These are phyloP conservation scores for Aspergillus pseudotamarii DNA, from an alignment of 2,329 filamentous ascomycete species.

Conservation along the genomic window DNA sequence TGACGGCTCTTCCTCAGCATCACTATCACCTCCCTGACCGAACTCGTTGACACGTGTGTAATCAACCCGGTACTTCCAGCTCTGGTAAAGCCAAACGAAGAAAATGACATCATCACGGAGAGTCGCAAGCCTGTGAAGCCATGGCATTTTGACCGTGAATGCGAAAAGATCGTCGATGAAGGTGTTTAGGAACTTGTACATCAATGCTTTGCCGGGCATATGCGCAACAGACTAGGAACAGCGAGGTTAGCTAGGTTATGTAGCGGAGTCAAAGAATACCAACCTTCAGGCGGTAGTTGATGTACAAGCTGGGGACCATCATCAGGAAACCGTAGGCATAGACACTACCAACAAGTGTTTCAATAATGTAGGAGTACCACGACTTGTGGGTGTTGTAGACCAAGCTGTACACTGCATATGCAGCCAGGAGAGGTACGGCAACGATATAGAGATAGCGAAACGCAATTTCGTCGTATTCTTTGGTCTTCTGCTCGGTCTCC, in stretches of 20 bases:
- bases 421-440: conserved; percentile 83
- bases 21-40: conserved; percentile 95
- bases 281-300: conserved; percentile 96
- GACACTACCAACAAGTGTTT: conserved; percentile 91
- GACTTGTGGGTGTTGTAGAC: conserved; percentile 95
- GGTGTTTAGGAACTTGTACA: conserved; percentile 97
- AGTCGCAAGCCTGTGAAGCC: conserved; percentile 87
- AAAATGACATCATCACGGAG: conserved; percentile 96
- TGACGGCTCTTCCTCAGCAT: conserved; percentile 57
- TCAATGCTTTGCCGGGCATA: conserved; percentile 96
- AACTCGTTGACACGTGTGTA: conserved; percentile 95
- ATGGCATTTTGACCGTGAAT: conserved; percentile 99
- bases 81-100: conserved; percentile 95
- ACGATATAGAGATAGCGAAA: conserved; percentile 96
- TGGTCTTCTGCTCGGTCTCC: conserved; percentile 95
- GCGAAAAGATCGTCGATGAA: conserved; percentile 99
- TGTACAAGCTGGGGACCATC: conserved; percentile 97
- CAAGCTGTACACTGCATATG: conserved; percentile 88
- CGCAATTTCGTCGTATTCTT: conserved; percentile 96
- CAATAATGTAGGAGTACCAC: conserved; percentile 96
- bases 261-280: conserved; percentile 14
- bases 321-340: conserved; percentile 99
- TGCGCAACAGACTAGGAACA: conserved; percentile 71
- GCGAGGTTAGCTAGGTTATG: conserved; percentile 18
- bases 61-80: conserved; percentile 89